Base-by-base conservation (phyloP, 192 early-diverging fungal species). In the Coemansia sp. region DNA sequence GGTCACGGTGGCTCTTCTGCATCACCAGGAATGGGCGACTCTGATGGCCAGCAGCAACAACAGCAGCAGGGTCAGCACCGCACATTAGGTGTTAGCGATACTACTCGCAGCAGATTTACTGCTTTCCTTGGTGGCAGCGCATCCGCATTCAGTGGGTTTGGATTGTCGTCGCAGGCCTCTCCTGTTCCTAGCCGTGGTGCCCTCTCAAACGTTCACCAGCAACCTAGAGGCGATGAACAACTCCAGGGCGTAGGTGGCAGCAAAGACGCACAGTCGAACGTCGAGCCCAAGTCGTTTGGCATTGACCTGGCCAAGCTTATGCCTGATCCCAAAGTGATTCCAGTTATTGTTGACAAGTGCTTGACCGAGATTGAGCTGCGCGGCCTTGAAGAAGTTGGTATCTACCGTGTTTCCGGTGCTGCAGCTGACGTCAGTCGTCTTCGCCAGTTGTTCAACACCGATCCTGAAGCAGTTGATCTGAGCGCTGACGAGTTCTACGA, bases 301-400 rank as follows among this genome's bases (percentile, higher is more conserved):
- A 71, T 87, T 17, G 82, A 81, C 40, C 55, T 90, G 42, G 62
- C 65, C 4, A 71, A 77, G 48, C 71, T 86, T 22, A 86, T 87
- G 86, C 71, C 73, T 11, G 80, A 84, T 43, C 74, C 81, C 0
- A 68, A 82, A 9, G 72, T 83, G 19, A 59, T 78, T 15, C 88
- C 86, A 5, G 17, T 76, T n/a, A 71, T 88, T 2, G 80, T 85
- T 34, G 86, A 87, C 62, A 86, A 81, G 73, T 90, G 88, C 56
- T 80, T 88, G 54, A 52, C 69, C 0, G 88, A 90, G 53, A 87
- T 90, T 33, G 88, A 90, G 70, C 67, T 73, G 38, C 81, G 88
- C 39, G 88, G 88, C 24, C 63, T 90, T 14, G 85, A 84, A 38
- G 89, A 91, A 60, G 82, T 89, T 39, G 89, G 87, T 13, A 87